Conservation (phyloP, 1,139 yeast genomes). For the Scheffersomyces stambukii region DNA sequence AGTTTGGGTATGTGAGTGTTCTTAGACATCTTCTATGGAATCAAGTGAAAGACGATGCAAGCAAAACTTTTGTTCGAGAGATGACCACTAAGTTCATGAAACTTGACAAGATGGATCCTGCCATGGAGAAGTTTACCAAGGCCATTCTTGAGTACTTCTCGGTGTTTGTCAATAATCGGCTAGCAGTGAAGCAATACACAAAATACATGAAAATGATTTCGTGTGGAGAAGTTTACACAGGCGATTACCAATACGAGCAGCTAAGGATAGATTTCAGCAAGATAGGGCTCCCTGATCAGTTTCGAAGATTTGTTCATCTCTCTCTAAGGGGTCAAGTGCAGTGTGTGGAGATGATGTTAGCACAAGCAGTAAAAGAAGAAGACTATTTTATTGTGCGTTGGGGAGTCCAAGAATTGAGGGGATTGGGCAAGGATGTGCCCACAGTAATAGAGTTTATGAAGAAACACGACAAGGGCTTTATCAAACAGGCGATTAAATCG, state of each 20-base stretch:
- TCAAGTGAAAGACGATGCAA: too few relatives aligned
- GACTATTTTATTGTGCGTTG: conserved; percentile 24
- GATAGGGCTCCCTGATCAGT: conserved; percentile 12
- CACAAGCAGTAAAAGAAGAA: conserved; percentile 19
- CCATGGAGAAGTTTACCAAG: conserved; percentile 4
- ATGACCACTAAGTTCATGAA: too few relatives aligned
- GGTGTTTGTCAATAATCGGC: conserved; percentile 9
- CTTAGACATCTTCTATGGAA: too few relatives aligned
- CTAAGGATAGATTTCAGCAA: conserved; percentile 8
- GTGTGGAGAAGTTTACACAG: not conserved
- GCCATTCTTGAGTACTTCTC: conserved; percentile 11
- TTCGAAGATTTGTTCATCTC: conserved; percentile 5
- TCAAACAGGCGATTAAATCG: too few relatives aligned
- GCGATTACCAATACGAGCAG: conserved; percentile 1
- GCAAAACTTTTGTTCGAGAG: too few relatives aligned
- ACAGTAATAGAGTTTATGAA: conserved; percentile 15
- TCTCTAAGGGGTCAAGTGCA: conserved; percentile 5
- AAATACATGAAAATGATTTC: conserved; percentile 3
- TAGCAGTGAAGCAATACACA: conserved; percentile 9
- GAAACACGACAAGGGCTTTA: conserved; percentile 7
- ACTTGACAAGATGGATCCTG: too few relatives aligned
- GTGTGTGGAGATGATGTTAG: conserved; percentile 16
- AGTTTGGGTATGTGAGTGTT: too few relatives aligned
- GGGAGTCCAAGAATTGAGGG: conserved; percentile 31
- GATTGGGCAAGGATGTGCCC: conserved; percentile 22